Evolutionary conservation across 495 filamentous ascomycete species (phyloP).

Genomic region (Rusavskia elegans): DNA sequence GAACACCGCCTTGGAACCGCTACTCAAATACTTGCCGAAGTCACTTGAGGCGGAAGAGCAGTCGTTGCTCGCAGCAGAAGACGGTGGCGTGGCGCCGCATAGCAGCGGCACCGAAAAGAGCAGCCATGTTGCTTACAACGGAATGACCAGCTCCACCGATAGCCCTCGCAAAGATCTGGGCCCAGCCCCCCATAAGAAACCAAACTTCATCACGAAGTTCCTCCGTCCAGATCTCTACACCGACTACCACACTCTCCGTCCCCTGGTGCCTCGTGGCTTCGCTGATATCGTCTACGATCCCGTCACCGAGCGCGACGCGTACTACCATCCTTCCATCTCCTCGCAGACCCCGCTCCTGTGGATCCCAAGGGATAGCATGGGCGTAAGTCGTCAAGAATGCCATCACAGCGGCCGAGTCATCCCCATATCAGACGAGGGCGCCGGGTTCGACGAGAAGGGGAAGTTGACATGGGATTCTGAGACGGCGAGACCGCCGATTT

Average conservation of each 20-base stretch:
- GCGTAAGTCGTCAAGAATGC: conserved; percentile 65
- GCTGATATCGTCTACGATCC: conserved; percentile 35
- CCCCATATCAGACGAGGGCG: conserved; percentile 69
- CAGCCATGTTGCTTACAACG: conserved; percentile 15
- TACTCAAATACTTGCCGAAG: conserved; percentile 68
- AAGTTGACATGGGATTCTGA: conserved; percentile 63
- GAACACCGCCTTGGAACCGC: conserved; percentile 60
- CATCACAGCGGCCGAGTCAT: conserved; percentile 54
- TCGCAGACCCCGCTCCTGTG: conserved; percentile 56
- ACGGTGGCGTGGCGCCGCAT: conserved; percentile 13
- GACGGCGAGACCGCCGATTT: conserved; percentile 60
- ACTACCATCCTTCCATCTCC: conserved; percentile 57
- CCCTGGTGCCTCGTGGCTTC: conserved; percentile 46
- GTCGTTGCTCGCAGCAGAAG: conserved; percentile 33
- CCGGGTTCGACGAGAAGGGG: conserved; percentile 64
- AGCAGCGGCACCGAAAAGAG: conserved; percentile 7
- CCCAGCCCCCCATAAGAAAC: conserved; percentile 26
- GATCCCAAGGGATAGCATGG: conserved; percentile 65
- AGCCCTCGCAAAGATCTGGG: conserved; percentile 7
- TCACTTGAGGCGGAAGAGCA: conserved; percentile 51
- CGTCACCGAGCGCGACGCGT: conserved; percentile 51
- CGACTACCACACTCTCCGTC: conserved; percentile 56
- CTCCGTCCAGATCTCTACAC: conserved; percentile 63
- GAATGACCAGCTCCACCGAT: not conserved
- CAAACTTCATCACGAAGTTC: conserved; percentile 50